A percentile compares a stretch with the other conserved stretches of the same genome.
These are phyloP conservation scores for Suillus luteus DNA, from an alignment of 768 basidiomycete genomes.

Conservation along the genomic window DNA sequence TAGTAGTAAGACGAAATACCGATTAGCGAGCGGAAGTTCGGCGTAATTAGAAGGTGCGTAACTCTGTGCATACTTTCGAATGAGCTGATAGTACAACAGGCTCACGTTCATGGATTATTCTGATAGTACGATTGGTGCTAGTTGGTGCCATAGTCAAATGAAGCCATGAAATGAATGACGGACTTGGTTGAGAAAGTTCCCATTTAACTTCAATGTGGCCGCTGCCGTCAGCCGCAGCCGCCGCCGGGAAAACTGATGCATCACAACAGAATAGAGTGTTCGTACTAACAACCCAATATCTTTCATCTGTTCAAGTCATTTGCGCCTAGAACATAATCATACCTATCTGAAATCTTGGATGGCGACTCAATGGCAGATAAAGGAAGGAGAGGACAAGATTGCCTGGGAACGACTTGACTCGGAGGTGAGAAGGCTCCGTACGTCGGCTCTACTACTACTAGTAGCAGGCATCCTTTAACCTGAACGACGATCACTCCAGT, in stretches of 20 bases:
- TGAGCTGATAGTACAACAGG: neutral
- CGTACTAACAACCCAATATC: neutral
- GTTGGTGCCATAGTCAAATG: neutral
- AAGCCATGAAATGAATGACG: neutral
- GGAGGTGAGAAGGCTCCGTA: neutral
- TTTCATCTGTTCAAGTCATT: slow-evolving; percentile 4
- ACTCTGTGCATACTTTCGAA: neutral
- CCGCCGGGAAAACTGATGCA: slow-evolving; percentile 5
- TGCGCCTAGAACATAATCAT: neutral
- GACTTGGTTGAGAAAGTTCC: slow-evolving; percentile 8
- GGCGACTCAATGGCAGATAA: neutral
- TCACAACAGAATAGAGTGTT: neutral
- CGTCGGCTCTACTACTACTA: neutral
- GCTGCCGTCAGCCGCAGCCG: slow-evolving; percentile 8
- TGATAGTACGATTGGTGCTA: slow-evolving; percentile 4
- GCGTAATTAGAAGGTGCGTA: slow-evolving; percentile 8
- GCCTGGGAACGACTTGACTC: neutral
- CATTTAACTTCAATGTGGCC: slow-evolving; percentile 5
- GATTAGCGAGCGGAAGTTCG: neutral
- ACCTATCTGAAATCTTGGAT: neutral
- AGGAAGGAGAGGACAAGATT: neutral
- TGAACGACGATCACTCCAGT: neutral
- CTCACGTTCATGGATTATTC: neutral
- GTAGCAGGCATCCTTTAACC: neutral
- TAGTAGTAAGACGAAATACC: neutral